A percentile compares a stretch with the other conserved stretches of the same genome.
Evolutionary conservation across 495 filamentous ascomycete species (phyloP).

Genomic region (Penicillium ochrochloron): DNA sequence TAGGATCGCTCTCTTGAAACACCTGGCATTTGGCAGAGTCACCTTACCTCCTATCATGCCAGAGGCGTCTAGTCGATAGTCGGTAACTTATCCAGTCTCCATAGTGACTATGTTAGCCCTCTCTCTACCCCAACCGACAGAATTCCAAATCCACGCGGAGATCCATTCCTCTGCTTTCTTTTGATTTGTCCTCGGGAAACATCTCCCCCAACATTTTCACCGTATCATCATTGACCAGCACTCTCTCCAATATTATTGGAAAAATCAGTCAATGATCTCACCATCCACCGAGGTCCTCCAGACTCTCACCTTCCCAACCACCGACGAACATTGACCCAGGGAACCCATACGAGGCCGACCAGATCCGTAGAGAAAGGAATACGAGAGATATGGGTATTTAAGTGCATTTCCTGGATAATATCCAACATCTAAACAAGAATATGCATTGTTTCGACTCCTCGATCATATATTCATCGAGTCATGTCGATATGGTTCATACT

Average conservation of each 20-base stretch:
- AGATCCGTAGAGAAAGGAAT: constrained; percentile 23
- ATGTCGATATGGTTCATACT: neutral
- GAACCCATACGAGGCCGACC: constrained; percentile 20
- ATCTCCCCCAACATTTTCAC: neutral
- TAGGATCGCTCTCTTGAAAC: neutral
- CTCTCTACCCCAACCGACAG: neutral
- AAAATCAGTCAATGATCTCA: constrained; percentile 33
- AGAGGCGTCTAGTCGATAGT: neutral
- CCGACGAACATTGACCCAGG: constrained; percentile 6
- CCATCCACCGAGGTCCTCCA: constrained; percentile 11
- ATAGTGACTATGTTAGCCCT: neutral
- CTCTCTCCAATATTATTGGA: neutral
- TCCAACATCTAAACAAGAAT: neutral
- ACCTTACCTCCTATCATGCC: constrained; percentile 8
- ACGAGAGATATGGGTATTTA: neutral
- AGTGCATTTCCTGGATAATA: neutral
- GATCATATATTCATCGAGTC: too few species aligned
- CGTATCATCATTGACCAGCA: neutral
- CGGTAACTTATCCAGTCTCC: neutral
- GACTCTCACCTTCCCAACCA: constrained; percentile 1
- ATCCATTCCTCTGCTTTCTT: neutral
- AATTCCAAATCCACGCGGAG: constrained; percentile 6
- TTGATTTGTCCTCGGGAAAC: neutral
- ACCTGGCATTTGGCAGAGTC: constrained; percentile 7
- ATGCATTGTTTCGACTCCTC: neutral